Evolutionary conservation across 2,329 filamentous ascomycete genomes (phyloP).

Genomic region (Cladosporium sp.): DNA sequence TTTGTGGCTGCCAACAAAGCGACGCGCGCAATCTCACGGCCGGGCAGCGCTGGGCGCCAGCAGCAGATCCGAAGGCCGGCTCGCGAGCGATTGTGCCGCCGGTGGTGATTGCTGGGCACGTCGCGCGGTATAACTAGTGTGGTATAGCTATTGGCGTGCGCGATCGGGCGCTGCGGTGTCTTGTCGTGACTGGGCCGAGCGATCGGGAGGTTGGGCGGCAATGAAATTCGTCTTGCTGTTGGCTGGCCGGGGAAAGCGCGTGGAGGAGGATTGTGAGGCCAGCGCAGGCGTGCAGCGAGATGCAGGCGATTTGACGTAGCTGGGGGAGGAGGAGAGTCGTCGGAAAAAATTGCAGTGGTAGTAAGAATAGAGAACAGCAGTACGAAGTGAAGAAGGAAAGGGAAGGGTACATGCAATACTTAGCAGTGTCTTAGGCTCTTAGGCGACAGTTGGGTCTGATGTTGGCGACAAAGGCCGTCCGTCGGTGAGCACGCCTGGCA

Average conservation of each 20-base stretch:
- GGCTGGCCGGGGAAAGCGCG: constrained; percentile 16
- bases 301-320: constrained; percentile 1
- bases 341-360: not conserved
- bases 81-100: not conserved
- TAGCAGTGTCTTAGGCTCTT: constrained; percentile 4
- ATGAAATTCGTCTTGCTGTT: not conserved
- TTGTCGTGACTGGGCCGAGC: constrained; percentile 14
- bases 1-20: constrained; percentile 16
- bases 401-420: not conserved
- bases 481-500: not conserved
- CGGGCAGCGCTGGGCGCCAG: constrained; percentile 3
- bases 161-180: constrained; percentile 11
- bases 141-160: constrained; percentile 14
- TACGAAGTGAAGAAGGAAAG: not conserved
- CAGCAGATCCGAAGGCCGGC: not conserved
- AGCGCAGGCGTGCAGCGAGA: not conserved
- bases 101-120: not conserved
- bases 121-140: constrained; percentile 10
- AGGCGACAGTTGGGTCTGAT: not conserved
- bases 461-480: constrained; percentile 6
- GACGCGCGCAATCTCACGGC: constrained; percentile 9
- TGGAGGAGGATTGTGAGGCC: constrained; percentile 6
- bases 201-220: not conserved
- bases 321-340: not conserved
- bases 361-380: not conserved